phyloP scores from a whole-genome alignment of 495 filamentous ascomycete genomes.

The Symbiotaphrina buchneri region DNA sequence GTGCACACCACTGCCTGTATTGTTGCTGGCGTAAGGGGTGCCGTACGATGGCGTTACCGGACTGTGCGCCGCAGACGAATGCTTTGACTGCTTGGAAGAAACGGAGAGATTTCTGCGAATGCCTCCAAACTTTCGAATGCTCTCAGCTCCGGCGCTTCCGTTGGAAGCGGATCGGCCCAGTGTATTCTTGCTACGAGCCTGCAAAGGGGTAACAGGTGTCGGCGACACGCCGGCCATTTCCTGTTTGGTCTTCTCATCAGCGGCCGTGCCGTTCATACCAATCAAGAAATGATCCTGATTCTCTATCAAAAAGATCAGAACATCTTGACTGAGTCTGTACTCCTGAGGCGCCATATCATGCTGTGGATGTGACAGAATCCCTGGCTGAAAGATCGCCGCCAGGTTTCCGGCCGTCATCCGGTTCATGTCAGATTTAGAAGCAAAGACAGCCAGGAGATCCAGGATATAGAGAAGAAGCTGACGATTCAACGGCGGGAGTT shows the following conservation, averaged over 20 bases:
- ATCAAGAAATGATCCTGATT: slow-evolving; percentile 85
- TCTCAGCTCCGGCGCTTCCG: slow-evolving; percentile 71
- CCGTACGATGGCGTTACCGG: slow-evolving; percentile 34
- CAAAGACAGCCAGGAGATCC: slow-evolving; percentile 93
- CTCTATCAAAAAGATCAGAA: slow-evolving; percentile 93
- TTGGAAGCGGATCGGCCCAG: slow-evolving; percentile 62
- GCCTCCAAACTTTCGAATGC: slow-evolving; percentile 53
- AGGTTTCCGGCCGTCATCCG: slow-evolving; percentile 89
- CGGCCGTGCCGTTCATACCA: slow-evolving; percentile 80
- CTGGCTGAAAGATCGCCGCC: slow-evolving; percentile 95
- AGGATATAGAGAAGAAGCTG: slow-evolving; percentile 93
- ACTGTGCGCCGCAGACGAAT: slow-evolving; percentile 36
- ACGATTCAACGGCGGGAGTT: slow-evolving; percentile 81
- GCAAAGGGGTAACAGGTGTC: slow-evolving; percentile 24
- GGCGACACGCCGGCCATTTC: slow-evolving; percentile 38
- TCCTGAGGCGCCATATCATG: slow-evolving; percentile 91
- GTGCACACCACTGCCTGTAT: slow-evolving; percentile 40
- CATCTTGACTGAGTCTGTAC: slow-evolving; percentile 88
- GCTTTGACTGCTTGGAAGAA: slow-evolving; percentile 41
- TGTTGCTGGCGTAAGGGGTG: slow-evolving; percentile 15
- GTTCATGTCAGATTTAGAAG: slow-evolving; percentile 90
- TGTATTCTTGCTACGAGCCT: slow-evolving; percentile 24
- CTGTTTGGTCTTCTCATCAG: slow-evolving; percentile 69
- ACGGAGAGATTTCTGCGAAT: slow-evolving; percentile 70
- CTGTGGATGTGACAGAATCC: slow-evolving; percentile 76